Percentiles rank a stretch among this genome's conserved stretches.
phyloP scores from a whole-genome alignment of 2,329 filamentous ascomycete genomes.

The Fusarium torulosum region DNA sequence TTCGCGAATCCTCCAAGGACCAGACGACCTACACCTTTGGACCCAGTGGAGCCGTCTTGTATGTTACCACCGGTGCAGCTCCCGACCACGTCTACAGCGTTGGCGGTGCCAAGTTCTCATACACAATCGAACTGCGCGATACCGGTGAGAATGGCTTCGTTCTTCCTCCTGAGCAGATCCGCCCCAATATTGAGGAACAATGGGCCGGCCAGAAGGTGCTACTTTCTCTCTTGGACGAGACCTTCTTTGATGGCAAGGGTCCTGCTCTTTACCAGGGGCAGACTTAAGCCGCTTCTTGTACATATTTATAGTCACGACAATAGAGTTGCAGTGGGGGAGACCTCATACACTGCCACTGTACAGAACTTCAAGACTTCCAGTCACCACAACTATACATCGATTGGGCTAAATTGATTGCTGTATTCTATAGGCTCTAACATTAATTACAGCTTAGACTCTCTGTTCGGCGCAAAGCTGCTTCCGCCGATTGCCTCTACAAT shows the following conservation, averaged over 20 bases:
- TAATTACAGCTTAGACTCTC: constrained; percentile 42
- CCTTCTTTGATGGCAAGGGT: constrained; percentile 52
- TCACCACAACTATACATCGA: not conserved
- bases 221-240: constrained; percentile 50
- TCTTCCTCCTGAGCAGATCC: constrained; percentile 54
- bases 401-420: not conserved
- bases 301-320: not conserved
- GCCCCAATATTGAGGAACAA: constrained; percentile 54
- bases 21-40: constrained; percentile 54
- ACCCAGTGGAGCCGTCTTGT: constrained; percentile 55
- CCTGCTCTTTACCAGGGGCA: constrained; percentile 39
- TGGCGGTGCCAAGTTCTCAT: constrained; percentile 53
- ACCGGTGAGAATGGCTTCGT: constrained; percentile 54
- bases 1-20: constrained; percentile 50
- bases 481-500: constrained; percentile 62
- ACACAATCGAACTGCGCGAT: constrained; percentile 55
- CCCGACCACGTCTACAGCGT: constrained; percentile 49
- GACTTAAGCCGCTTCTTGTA: constrained; percentile 2
- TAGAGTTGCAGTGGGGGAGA: not conserved
- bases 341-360: not conserved
- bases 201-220: constrained; percentile 55
- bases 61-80: constrained; percentile 52
- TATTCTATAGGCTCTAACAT: not conserved
- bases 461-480: constrained; percentile 53
- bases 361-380: too few relatives aligned